Evolutionary conservation across 306 rosid species (phyloP), one percentile per base, ranked within the genome.

Genomic region (Cyclanthera cordifolia): DNA sequence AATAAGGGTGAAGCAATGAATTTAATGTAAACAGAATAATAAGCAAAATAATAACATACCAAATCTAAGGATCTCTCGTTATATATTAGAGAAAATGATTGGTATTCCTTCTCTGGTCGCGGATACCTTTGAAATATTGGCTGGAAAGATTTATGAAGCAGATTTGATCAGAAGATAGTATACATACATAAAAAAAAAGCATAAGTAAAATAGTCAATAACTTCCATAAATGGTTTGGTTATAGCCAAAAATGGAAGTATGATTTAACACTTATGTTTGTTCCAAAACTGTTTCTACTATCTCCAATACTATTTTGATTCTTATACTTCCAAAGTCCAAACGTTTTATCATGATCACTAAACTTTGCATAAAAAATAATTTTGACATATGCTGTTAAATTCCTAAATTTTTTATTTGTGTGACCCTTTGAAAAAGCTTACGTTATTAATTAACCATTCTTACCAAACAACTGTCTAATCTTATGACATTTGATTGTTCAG

Each of bases 91-190:
- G 99, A 94, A 88, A 94, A 94, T 24, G 99, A 94, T 82, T 94
- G 99, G 79, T 88, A 90, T 79, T 86, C 97, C 90, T 94, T 94
- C 83, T 94, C 99, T 32, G 97, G 99, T 43, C 97, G 86, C 2
- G 99, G 99, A 88, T 90, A 85, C 83, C 99, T 86, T 83, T 90
- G 97, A 85, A 94, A 94, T 77, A 94, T 94, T 73, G 96, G 97
- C 99, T 94, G 94, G 75, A 83, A 83, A 79, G 80, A 67, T 24
- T 16, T 32, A 45, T 24, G 74, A 37, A 43, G 25, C 74, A 81
- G 28, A 67, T 71, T 72, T 63, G 72, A 77, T 85, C 61, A 88
- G 88, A 74, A 75, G 74, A 80, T 37, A 79, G 55, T 46, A 72
- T 58, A 72, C 53, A 24, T 66, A 66, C 10, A 43, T 24, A 52